A percentile compares a stretch with the other conserved stretches of the same genome.
These are phyloP conservation scores for Trametes sp. DNA, from an alignment of 1,284 basidiomycete species.

Conservation along the genomic window DNA sequence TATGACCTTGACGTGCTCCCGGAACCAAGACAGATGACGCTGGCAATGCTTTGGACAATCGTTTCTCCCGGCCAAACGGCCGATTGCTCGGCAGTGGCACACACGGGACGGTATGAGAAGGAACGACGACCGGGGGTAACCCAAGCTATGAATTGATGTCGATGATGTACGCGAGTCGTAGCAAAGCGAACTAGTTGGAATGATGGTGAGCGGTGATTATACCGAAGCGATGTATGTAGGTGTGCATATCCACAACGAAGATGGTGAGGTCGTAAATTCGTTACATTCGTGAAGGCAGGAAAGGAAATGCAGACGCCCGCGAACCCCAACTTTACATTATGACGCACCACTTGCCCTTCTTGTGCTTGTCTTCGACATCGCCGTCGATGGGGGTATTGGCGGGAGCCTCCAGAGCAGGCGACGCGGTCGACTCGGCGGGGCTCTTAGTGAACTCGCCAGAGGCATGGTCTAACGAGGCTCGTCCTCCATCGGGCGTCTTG, in stretches of 20 bases:
- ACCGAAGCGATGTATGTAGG: slow-evolving; percentile 27
- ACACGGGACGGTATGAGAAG: neutral
- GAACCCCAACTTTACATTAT: slow-evolving; percentile 37
- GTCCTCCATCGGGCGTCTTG: slow-evolving; percentile 46
- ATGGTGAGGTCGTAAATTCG: slow-evolving; percentile 28
- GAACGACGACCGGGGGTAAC: slow-evolving; percentile 11
- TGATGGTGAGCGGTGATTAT: slow-evolving; percentile 30
- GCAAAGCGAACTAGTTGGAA: slow-evolving; percentile 19
- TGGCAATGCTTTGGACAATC: neutral
- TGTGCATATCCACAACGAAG: slow-evolving; percentile 26
- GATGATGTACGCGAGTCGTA: slow-evolving; percentile 17
- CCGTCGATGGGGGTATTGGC: slow-evolving; percentile 38
- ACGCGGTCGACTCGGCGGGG: slow-evolving; percentile 19
- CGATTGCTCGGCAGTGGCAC: neutral
- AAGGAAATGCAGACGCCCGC: slow-evolving; percentile 17
- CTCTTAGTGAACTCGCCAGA: slow-evolving; percentile 54
- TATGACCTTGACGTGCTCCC: neutral
- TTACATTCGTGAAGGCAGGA: slow-evolving; percentile 30
- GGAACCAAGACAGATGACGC: slow-evolving; percentile 6
- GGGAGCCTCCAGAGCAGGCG: slow-evolving; percentile 35
- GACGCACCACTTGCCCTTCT: slow-evolving; percentile 40
- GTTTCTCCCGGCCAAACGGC: too few relatives aligned
- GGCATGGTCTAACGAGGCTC: slow-evolving; percentile 58
- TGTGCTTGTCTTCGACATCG: slow-evolving; percentile 35
- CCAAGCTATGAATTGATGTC: slow-evolving; percentile 28